Evolutionary conservation across 2,329 filamentous ascomycete genomes (phyloP), one percentile per base, ranked within the genome.

Genomic region (Neoascochyta sp.): DNA sequence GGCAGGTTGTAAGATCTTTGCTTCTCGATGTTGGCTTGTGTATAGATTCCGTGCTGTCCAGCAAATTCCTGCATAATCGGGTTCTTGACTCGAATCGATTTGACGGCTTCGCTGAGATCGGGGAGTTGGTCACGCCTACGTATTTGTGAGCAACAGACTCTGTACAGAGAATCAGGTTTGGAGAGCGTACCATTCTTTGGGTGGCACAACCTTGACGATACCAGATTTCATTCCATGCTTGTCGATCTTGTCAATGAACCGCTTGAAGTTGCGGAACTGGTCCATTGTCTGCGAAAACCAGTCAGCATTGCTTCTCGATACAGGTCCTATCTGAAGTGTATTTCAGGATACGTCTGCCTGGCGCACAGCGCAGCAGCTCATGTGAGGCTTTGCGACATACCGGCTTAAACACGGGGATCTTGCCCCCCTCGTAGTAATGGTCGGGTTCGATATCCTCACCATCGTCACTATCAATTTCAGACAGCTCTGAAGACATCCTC

Each of bases 51-150:
- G 57, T 90, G 87, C 29, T 86, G 87, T 22, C 92, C 92, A 73
- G 93, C 90, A 52, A 98, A 98, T 54, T 98, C 92, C 64, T 98
- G 92, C 57, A 88, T 95, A 60, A 98, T 96, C 3, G 92, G 92
- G 46, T 98, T 93, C 64, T 90, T 90, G 54, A 98, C 89, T 57
- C 81, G 83, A 62, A 98, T 86, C 41, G 83, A 81, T 66, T 95
- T 96, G 44, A 98, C 77, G 28, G 87, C 75, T 52, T 95, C 84
- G 55, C 92, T 81, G 41, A 95, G 77, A 20, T 76, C 71, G 10
- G 86, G 85, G 20, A 92, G 80, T 15, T 79, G 73, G 43, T 89
- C 78, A 52, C 69, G 67, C 78, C 78, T 81, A 32, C 23, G 11
- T 17, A 16, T 28, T n/a, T 8, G 24, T 57, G 6, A 50, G 43